Base-by-base conservation (phyloP, 1,139 yeast genomes). In the Sugiyamaella sp. region DNA sequence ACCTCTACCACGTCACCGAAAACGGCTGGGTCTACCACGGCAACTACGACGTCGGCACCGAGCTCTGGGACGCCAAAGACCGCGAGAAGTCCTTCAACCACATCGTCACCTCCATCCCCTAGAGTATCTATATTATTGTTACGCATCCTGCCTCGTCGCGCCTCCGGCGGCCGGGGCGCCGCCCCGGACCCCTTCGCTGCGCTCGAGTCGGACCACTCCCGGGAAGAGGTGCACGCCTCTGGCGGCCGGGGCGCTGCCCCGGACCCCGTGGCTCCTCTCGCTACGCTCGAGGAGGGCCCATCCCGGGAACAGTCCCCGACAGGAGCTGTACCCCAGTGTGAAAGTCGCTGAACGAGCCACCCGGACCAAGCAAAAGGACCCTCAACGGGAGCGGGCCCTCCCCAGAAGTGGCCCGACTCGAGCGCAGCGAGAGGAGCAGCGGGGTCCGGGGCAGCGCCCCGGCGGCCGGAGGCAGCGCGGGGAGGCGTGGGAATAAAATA, bases 1-100 rank as follows among this genome's bases (percentile, higher is more conserved):
- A 93, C 71, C 77, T 93, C 66, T 93, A 86, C 71, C 99, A 93
- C 68, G 93, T 93, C 56, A 86, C 95, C 42, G 97, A 89, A 73
- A 72, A 81, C 51, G 99, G 99, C 49, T 95, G 99, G 99, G 80
- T 81, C 39, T 93, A 82, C 76, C 97, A 93, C 68, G 99, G 99
- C 60, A 91, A 93, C 73, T 86, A 85, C 73, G 91, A 91, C 69
- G 96, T 91, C 59, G 97, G 95, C 57, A 85, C 88, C 50, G 79
- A 88, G 56, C 89, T 93, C 77, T 93, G 97, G 91, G 95, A 89
- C 66, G 81, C 89, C 64, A 91, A 91, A 73, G 91, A 81, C 66
- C 76, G 82, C 66, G 99, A 93, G 73, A 82, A 87, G 52, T 90
- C 97, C 6, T 93, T 93, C 75, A 89, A 89, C 71, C 89, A 91